A percentile compares a stretch with the other conserved stretches of the same genome.
phyloP scores from a whole-genome alignment of 1,139 yeast species.

The Yamadazyma diddensiae region DNA sequence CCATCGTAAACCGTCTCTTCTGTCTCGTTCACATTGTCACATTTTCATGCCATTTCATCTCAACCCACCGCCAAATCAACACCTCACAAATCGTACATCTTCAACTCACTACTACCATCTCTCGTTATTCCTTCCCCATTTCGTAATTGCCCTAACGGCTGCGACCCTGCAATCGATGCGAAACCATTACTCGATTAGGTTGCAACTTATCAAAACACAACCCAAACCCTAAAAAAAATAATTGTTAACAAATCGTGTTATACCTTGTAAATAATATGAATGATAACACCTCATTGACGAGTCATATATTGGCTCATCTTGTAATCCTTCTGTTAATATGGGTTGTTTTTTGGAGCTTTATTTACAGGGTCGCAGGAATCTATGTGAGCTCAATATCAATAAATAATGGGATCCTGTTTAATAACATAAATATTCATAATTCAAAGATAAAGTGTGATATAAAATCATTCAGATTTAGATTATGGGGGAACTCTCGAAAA shows the following conservation, averaged over 20 bases:
- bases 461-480: constrained; percentile 28
- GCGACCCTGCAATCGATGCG: background rate
- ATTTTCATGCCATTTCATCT: too few relatives aligned
- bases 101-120: too few relatives aligned
- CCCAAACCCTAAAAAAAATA: too few relatives aligned
- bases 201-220: too few relatives aligned
- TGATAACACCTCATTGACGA: constrained; percentile 1
- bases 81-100: too few relatives aligned
- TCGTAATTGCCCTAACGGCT: too few relatives aligned
- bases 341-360: constrained; percentile 26
- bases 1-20: too few relatives aligned
- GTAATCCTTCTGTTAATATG: constrained; percentile 13
- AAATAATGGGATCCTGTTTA: constrained; percentile 41
- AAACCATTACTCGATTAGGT: constrained; percentile 3
- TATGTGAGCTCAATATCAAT: constrained; percentile 32
- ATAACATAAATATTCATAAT: constrained; percentile 23
- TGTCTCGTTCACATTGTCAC: too few relatives aligned
- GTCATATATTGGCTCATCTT: constrained; percentile 6
- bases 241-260: too few relatives aligned
- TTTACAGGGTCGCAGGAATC: constrained; percentile 31
- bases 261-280: too few relatives aligned
- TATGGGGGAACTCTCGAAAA: constrained; percentile 41
- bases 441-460: constrained; percentile 15
- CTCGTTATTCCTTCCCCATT: too few relatives aligned
- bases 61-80: too few relatives aligned